Conservation (phyloP, 2,329 filamentous ascomycete genomes). For the Alternaria ethzedia region DNA sequence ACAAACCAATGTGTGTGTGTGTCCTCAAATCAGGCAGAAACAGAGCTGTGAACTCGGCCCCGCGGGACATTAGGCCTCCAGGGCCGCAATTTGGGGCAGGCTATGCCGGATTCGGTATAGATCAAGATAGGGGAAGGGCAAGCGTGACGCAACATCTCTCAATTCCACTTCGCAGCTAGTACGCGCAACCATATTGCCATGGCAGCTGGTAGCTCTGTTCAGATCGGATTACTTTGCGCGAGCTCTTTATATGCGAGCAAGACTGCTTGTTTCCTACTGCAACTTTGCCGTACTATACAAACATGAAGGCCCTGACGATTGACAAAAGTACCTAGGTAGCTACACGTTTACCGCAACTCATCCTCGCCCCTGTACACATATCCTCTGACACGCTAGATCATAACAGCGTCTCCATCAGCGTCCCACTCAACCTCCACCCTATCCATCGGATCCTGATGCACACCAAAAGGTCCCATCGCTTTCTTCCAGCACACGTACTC, state of each 20-base stretch:
- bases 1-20: background rate
- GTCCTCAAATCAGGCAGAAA: background rate
- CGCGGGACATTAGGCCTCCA: background rate
- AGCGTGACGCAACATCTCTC: background rate
- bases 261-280: background rate
- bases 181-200: background rate
- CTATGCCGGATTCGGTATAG: background rate
- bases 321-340: background rate
- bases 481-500: background rate
- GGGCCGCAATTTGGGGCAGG: background rate
- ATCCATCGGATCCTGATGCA: background rate
- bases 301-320: too few species aligned
- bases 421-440: constrained; percentile 11
- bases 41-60: background rate
- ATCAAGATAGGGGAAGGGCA: background rate
- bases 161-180: background rate
- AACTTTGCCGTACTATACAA: too few species aligned
- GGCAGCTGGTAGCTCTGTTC: background rate
- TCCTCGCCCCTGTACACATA: background rate
- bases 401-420: constrained; percentile 10
- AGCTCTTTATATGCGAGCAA: background rate
- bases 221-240: background rate
- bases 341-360: background rate
- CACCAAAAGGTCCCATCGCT: background rate
- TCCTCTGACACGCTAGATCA: background rate